phyloP scores from a whole-genome alignment of 768 basidiomycete genomes.

The Pleurotus platypus region DNA sequence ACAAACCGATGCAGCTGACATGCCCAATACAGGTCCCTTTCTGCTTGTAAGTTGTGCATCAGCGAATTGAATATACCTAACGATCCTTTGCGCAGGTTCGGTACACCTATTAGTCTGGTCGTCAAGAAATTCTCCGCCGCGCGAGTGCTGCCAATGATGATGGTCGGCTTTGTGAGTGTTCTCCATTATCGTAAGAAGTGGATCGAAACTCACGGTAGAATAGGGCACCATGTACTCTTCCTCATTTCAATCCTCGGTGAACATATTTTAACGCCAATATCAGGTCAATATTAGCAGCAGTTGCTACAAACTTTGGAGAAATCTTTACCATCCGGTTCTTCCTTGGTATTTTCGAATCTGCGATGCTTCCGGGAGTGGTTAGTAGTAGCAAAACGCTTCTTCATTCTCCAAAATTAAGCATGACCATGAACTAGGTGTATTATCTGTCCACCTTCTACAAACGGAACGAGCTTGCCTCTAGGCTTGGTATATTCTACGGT shows the following conservation, averaged over 20 bases:
- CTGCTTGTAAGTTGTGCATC: slow-evolving; percentile 31
- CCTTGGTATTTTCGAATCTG: slow-evolving; percentile 47
- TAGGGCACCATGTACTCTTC: slow-evolving; percentile 38
- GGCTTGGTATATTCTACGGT: slow-evolving; percentile 49
- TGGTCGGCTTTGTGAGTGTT: slow-evolving; percentile 43
- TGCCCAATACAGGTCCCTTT: slow-evolving; percentile 32
- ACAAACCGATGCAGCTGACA: background rate
- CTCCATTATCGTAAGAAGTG: background rate
- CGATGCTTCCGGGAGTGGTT: slow-evolving; percentile 46
- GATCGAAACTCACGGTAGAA: background rate
- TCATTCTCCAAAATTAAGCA: background rate
- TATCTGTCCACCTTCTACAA: slow-evolving; percentile 52
- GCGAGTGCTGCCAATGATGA: slow-evolving; percentile 1
- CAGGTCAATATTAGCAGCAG: slow-evolving; percentile 42
- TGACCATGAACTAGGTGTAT: slow-evolving; percentile 27
- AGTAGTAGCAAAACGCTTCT: background rate
- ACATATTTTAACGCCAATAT: background rate
- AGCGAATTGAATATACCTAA: background rate
- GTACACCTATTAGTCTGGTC: slow-evolving; percentile 46
- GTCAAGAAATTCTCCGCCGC: slow-evolving; percentile 27
- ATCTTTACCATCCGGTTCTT: slow-evolving; percentile 47
- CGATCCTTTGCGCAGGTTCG: slow-evolving; percentile 27
- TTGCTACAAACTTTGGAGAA: slow-evolving; percentile 45
- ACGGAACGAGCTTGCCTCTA: slow-evolving; percentile 46
- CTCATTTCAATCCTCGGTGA: background rate